Evolutionary conservation across 1,139 yeast species (phyloP), one percentile per base, ranked within the genome.

Genomic region (Magnusiomyces magnusii): DNA sequence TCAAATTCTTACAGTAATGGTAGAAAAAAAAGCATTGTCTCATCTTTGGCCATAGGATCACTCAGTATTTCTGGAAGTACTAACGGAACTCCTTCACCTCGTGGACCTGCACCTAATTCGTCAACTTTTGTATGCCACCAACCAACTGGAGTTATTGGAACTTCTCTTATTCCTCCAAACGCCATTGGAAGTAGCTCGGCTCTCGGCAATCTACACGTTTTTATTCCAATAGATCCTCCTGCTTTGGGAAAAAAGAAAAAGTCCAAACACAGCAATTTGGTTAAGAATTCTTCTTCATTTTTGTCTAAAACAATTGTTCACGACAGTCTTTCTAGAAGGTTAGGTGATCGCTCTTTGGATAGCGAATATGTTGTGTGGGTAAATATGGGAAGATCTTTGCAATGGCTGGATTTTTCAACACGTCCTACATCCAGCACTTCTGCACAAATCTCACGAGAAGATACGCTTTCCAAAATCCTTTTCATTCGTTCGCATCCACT

Each of bases 401-500:
- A 69, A 42, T 74, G 77, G 76, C 61, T 74, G 54, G 75, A 71
- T 57, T 64, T 51, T 19, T 55, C 57, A 3, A 25, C 55, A 10
- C 21, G 63, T 63, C 56, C 62, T 19, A 55, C 63, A 17, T 55
- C 56, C 23, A 53, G 55, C 28, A 39, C 61, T 2, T 51, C 60
- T 23, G 55, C 55, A 28, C 54, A 47, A 31, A 51, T 59, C 42
- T 63, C 68, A 57, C 34, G 34, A 21, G 72, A 71, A 55, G 78
- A 76, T 60, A 73, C 78, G 17, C 65, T 76, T 58, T 63, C 72
- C 44, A 75, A 74, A 64, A 66, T 76, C 50, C 63, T 76, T 56
- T 71, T 76, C 61, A 68, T 77, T n/a, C 71, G 71, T 59, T 72
- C 75, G 19, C 74, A 75, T 64, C 77, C 78, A n/a, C 65, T 74